Conservation (phyloP, 2,329 filamentous ascomycete genomes). For the Colletotrichum sp. region DNA sequence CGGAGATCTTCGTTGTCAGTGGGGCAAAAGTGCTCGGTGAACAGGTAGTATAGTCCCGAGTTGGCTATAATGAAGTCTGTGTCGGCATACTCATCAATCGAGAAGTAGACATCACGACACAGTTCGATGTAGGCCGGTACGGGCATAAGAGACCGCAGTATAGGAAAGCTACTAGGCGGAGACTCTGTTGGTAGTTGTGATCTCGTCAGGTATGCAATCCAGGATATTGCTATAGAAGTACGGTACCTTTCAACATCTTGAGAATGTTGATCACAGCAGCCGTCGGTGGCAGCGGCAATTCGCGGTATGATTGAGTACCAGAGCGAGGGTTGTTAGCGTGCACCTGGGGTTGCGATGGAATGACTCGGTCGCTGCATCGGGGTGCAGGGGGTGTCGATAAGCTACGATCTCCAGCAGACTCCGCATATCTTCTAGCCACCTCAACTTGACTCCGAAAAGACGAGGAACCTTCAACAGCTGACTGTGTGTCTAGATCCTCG, state of each 20-base stretch:
- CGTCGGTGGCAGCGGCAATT: neutral
- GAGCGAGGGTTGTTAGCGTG: neutral
- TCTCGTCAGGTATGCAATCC: neutral
- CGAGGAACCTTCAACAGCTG: neutral
- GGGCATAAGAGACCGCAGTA: neutral
- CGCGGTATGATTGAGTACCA: neutral
- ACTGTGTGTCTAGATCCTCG: neutral
- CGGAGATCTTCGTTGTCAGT: neutral
- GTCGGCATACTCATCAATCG: slow-evolving; percentile 54
- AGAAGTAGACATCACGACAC: slow-evolving; percentile 55
- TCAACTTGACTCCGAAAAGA: neutral
- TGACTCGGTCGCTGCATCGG: neutral
- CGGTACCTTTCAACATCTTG: neutral
- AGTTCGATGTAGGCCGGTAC: slow-evolving; percentile 53
- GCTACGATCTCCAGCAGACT: neutral
- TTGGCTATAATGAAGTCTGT: slow-evolving; percentile 55
- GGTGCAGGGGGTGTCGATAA: neutral
- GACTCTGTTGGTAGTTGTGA: neutral
- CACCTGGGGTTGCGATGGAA: neutral
- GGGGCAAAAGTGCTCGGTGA: slow-evolving; percentile 39
- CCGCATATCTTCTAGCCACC: neutral
- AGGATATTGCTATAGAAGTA: neutral
- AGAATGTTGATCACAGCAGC: neutral
- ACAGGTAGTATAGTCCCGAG: slow-evolving; percentile 52
- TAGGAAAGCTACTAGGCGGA: neutral